A percentile compares a stretch with the other conserved stretches of the same genome.
phyloP scores from a whole-genome alignment of 441 rosid genomes.

The Codiaeum variegatum region DNA sequence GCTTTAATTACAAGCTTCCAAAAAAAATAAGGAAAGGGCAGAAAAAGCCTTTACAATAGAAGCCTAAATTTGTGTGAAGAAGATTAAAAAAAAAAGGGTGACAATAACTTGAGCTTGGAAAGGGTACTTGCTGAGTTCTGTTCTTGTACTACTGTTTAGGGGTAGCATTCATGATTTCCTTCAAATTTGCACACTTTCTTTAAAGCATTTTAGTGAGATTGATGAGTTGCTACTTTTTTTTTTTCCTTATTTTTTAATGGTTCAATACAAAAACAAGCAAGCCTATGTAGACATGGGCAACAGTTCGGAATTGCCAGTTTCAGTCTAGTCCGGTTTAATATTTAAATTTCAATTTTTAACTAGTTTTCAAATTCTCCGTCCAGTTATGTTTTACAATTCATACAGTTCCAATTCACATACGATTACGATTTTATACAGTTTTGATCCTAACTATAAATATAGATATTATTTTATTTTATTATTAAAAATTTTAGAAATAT shows the following conservation, averaged over 20 bases:
- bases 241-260: neutral
- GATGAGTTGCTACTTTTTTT: constrained; percentile 10
- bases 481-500: too few species aligned
- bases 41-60: neutral
- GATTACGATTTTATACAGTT: too few species aligned
- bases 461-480: too few species aligned
- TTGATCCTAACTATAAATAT: too few species aligned
- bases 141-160: constrained; percentile 22
- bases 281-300: too few species aligned
- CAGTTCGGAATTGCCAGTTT: too few species aligned
- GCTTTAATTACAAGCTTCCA: neutral
- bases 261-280: neutral
- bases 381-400: too few species aligned
- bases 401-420: too few species aligned
- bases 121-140: constrained; percentile 10
- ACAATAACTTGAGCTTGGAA: constrained; percentile 16
- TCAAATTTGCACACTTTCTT: constrained; percentile 35
- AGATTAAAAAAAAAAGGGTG: constrained; percentile 10
- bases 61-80: constrained; percentile 16
- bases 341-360: too few species aligned
- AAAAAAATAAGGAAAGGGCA: neutral
- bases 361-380: too few species aligned
- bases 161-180: constrained; percentile 25
- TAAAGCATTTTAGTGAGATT: constrained; percentile 20
- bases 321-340: too few species aligned